A percentile compares a stretch with the other conserved stretches of the same genome.
These are phyloP conservation scores for Sporothrix variecibatus DNA, from an alignment of 2,329 filamentous ascomycete species.

Conservation along the genomic window DNA sequence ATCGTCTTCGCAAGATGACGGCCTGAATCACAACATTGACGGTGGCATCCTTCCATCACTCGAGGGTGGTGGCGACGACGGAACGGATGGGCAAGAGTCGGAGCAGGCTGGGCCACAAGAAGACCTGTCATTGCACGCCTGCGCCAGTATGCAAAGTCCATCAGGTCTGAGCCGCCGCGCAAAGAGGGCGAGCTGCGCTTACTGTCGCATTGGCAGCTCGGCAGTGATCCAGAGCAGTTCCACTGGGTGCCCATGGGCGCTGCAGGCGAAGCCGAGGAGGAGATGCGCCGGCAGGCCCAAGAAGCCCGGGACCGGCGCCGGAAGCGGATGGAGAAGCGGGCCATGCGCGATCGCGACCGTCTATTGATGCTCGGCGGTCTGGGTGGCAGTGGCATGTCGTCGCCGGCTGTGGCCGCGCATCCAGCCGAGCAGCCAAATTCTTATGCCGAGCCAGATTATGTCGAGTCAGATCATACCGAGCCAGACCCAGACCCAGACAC, in stretches of 20 bases:
- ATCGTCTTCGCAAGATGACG: constrained; percentile 27
- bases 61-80: background rate
- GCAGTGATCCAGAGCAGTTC: constrained; percentile 40
- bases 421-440: constrained; percentile 21
- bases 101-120: constrained; percentile 23
- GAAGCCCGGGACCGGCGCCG: constrained; percentile 35
- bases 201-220: constrained; percentile 42
- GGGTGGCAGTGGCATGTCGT: constrained; percentile 12
- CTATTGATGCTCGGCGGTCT: constrained; percentile 23
- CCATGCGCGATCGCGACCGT: constrained; percentile 32
- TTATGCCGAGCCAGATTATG: constrained; percentile 7
- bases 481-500: constrained; percentile 9
- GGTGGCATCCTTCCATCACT: constrained; percentile 1
- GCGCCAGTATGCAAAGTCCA: constrained; percentile 39
- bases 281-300: constrained; percentile 25
- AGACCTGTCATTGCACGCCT: constrained; percentile 40
- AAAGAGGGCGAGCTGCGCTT: constrained; percentile 34
- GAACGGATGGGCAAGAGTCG: background rate
- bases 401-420: constrained; percentile 22
- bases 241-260: constrained; percentile 34
- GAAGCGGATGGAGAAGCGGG: constrained; percentile 35
- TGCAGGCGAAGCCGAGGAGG: constrained; percentile 24
- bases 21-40: background rate
- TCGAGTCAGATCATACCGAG: constrained; percentile 18
- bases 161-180: constrained; percentile 35